These are phyloP conservation scores for Albatrellus ellisii DNA, from an alignment of 768 basidiomycete species.

Conservation along the genomic window DNA sequence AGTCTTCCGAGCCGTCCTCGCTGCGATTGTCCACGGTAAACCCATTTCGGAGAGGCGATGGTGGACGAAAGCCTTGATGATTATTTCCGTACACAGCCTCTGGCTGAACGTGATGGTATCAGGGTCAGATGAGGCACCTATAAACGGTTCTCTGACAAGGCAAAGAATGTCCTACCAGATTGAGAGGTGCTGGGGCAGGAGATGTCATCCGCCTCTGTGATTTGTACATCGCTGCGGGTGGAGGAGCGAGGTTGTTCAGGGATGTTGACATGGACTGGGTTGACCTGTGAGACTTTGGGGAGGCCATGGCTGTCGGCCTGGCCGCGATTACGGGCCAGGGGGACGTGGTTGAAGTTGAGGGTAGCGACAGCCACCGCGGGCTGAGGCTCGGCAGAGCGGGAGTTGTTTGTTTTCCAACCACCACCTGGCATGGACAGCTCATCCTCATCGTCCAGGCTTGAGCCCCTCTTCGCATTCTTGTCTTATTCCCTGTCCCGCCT, in stretches of 20 bases:
- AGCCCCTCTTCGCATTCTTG: conserved; percentile 52
- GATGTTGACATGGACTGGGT: conserved; percentile 13
- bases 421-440: conserved; percentile 22
- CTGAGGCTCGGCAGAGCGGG: not conserved
- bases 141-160: not conserved
- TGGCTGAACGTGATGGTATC: conserved; percentile 20
- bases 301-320: conserved; percentile 15
- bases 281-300: conserved; percentile 18
- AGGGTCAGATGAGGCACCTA: conserved; percentile 8
- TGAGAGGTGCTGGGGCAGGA: conserved; percentile 22
- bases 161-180: conserved; percentile 22
- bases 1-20: conserved; percentile 34
- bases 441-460: conserved; percentile 23
- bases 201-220: conserved; percentile 27
- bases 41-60: conserved; percentile 61
- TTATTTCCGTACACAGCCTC: conserved; percentile 28
- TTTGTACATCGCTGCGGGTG: conserved; percentile 11
- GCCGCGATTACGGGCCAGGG: conserved; percentile 8
- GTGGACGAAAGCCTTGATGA: conserved; percentile 29
- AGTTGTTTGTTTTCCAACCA: not conserved
- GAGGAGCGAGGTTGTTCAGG: conserved; percentile 17
- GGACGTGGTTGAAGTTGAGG: not conserved
- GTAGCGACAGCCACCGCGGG: conserved; percentile 15
- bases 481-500: conserved; percentile 44
- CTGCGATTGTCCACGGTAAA: conserved; percentile 31